A percentile compares a stretch with the other conserved stretches of the same genome.
These are phyloP conservation scores for Candida dendrica DNA, from an alignment of 805 yeast species.

Conservation along the genomic window DNA sequence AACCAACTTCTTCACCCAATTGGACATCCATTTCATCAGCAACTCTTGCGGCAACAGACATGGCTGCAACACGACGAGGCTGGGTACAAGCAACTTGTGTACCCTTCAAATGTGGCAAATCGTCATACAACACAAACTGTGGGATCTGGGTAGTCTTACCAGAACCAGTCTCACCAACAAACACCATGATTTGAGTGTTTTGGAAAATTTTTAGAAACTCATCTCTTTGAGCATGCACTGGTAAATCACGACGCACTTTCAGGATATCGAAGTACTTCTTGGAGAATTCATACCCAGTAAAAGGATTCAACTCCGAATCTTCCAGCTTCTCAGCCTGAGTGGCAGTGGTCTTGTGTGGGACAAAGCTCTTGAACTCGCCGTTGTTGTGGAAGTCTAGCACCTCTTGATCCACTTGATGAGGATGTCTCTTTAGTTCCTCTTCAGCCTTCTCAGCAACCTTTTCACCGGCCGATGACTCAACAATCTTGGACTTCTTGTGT, in stretches of 20 bases:
- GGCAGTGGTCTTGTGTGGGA: conserved; percentile 62
- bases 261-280: conserved; percentile 72
- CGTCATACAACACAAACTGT: conserved; percentile 86
- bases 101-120: conserved; percentile 79
- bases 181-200: conserved; percentile 87
- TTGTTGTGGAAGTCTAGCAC: conserved; percentile 49
- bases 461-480: conserved; percentile 51
- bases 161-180: conserved; percentile 98
- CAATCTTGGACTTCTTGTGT: conserved; percentile 40
- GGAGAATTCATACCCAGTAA: conserved; percentile 61
- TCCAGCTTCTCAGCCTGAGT: conserved; percentile 54
- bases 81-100: conserved; percentile 92
- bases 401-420: conserved; percentile 30
- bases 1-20: conserved; percentile 93
- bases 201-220: conserved; percentile 85
- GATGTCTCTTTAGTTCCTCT: conserved; percentile 40
- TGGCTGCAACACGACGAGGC: conserved; percentile 98
- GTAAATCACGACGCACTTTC: conserved; percentile 73
- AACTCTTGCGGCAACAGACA: conserved; percentile 96
- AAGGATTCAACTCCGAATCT: conserved; percentile 60
- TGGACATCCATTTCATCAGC: conserved; percentile 95
- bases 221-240: conserved; percentile 89
- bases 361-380: conserved; percentile 52
- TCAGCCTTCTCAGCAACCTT: conserved; percentile 64
- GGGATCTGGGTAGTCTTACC: conserved; percentile 99